These are phyloP conservation scores for Cryphonectria naterciae DNA, from an alignment of 2,329 filamentous ascomycete genomes.

Conservation along the genomic window DNA sequence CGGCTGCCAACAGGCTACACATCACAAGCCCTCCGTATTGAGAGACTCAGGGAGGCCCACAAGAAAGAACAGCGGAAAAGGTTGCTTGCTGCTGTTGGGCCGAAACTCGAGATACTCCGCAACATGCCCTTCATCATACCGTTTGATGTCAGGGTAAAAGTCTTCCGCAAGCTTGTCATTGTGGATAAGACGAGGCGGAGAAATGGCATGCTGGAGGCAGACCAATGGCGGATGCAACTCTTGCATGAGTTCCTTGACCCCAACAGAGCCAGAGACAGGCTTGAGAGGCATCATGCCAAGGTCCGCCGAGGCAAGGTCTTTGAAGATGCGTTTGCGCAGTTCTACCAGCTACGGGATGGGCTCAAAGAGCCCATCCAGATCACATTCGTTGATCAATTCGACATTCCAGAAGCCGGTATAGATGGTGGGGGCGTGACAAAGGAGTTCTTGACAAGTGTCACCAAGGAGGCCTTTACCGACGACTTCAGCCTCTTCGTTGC, in stretches of 20 bases:
- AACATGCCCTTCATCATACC: slow-evolving; percentile 98
- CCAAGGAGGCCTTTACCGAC: slow-evolving; percentile 77
- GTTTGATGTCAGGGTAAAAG: slow-evolving; percentile 86
- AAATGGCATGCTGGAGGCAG: slow-evolving; percentile 70
- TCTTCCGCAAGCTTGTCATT: slow-evolving; percentile 90
- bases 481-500: slow-evolving; percentile 73
- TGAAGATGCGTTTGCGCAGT: slow-evolving; percentile 81
- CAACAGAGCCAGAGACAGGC: slow-evolving; percentile 41
- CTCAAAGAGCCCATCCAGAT: slow-evolving; percentile 97
- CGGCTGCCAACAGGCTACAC: slow-evolving; percentile 44
- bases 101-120: slow-evolving; percentile 85
- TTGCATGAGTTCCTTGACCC: slow-evolving; percentile 44
- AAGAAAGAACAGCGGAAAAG: slow-evolving; percentile 70
- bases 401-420: slow-evolving; percentile 85
- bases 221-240: slow-evolving; percentile 71
- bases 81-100: slow-evolving; percentile 77
- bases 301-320: slow-evolving; percentile 82
- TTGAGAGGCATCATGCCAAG: slow-evolving; percentile 71
- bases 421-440: slow-evolving; percentile 97
- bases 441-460: slow-evolving; percentile 90
- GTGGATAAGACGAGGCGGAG: slow-evolving; percentile 77
- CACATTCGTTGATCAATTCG: slow-evolving; percentile 91
- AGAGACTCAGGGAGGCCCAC: slow-evolving; percentile 66
- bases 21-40: slow-evolving; percentile 37
- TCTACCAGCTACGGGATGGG: slow-evolving; percentile 78